These are phyloP conservation scores for Leptographium wingfieldii DNA, from an alignment of 2,329 filamentous ascomycete genomes.

Conservation along the genomic window DNA sequence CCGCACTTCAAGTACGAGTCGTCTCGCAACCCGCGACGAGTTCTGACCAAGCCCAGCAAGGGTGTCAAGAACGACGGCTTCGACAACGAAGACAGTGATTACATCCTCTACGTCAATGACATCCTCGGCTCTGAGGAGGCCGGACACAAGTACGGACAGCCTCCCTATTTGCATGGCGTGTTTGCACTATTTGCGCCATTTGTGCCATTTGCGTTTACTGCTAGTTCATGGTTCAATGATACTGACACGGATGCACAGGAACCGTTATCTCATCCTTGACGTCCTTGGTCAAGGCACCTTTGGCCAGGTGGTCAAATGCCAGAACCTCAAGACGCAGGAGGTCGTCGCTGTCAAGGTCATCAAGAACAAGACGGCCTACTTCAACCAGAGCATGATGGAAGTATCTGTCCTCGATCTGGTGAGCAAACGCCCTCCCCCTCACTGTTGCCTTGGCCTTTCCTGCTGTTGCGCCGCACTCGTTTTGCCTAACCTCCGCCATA, in stretches of 20 bases:
- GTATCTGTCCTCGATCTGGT: conserved; percentile 94
- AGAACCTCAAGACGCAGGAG: conserved; percentile 96
- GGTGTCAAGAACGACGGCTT: conserved; percentile 97
- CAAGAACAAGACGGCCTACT: conserved; percentile 97
- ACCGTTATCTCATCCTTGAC: conserved; percentile 92
- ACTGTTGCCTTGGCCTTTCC: too few relatives aligned
- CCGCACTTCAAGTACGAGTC: conserved; percentile 98
- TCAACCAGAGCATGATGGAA: conserved; percentile 99
- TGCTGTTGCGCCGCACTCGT: neutral
- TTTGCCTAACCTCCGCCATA: conserved; percentile 22
- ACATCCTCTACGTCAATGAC: conserved; percentile 98
- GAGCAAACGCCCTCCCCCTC: conserved; percentile 18
- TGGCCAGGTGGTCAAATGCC: conserved; percentile 96
- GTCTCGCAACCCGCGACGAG: conserved; percentile 85
- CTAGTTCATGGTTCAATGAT: neutral
- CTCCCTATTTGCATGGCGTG: neutral
- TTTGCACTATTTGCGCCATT: neutral
- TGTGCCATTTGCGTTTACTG: conserved; percentile 5
- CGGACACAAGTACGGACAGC: conserved; percentile 68
- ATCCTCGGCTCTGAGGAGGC: conserved; percentile 96
- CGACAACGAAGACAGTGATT: conserved; percentile 98
- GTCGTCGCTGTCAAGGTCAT: conserved; percentile 98
- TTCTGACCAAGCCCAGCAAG: conserved; percentile 97
- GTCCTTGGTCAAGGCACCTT: conserved; percentile 96
- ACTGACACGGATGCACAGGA: conserved; percentile 35